Evolutionary conservation across 768 basidiomycete genomes (phyloP).

Genomic region (Xerocomellus dryophilus): DNA sequence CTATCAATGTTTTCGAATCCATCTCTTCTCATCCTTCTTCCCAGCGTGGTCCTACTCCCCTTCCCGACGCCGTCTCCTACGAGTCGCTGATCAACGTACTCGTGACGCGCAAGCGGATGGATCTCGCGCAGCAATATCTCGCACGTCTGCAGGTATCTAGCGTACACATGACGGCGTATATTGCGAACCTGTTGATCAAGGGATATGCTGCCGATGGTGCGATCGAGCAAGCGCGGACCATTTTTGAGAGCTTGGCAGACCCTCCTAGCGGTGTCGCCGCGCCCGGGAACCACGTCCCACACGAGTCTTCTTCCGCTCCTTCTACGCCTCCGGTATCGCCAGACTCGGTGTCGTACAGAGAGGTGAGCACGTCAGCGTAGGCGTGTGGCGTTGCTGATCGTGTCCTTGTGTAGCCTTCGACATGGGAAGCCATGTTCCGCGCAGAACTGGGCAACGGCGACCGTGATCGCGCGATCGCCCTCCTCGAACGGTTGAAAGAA

Average conservation of each 20-base stretch:
- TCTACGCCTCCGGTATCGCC: constrained; percentile 35
- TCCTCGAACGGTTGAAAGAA: constrained; percentile 70
- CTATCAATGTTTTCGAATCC: constrained; percentile 73
- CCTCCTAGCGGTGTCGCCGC: constrained; percentile 84
- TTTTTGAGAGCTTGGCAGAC: constrained; percentile 82
- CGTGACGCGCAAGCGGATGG: constrained; percentile 72
- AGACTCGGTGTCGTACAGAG: constrained; percentile 39
- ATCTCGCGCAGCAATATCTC: constrained; percentile 70
- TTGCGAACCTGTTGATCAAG: constrained; percentile 66
- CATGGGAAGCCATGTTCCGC: constrained; percentile 94
- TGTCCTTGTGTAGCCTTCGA: constrained; percentile 59
- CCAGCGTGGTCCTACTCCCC: constrained; percentile 21
- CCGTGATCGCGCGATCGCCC: constrained; percentile 60
- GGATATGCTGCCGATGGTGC: constrained; percentile 66
- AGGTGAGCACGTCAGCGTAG: constrained; percentile 16
- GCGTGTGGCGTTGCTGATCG: neutral
- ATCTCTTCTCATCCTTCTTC: constrained; percentile 56
- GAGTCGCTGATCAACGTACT: constrained; percentile 89
- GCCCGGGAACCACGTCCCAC: constrained; percentile 79
- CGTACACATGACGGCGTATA: constrained; percentile 92
- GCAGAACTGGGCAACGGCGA: constrained; percentile 82
- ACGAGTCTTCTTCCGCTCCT: constrained; percentile 39
- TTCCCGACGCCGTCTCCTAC: constrained; percentile 82
- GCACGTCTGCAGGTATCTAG: constrained; percentile 55
- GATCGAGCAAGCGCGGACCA: constrained; percentile 63